These are phyloP conservation scores for Candida sanyiensis DNA, from an alignment of 805 yeast species.

Conservation along the genomic window DNA sequence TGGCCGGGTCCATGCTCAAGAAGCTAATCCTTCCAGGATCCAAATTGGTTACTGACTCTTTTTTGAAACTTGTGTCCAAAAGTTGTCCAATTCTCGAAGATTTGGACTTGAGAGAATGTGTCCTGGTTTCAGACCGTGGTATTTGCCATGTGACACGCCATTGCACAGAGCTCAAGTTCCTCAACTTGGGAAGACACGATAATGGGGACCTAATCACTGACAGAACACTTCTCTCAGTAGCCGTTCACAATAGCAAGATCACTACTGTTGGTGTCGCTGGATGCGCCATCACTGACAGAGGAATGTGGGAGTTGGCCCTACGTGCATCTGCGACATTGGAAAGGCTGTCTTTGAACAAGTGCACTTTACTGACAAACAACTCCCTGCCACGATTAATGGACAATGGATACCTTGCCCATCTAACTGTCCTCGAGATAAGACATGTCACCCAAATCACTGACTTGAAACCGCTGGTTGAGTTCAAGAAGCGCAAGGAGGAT, in stretches of 20 bases:
- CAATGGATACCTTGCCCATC: slow-evolving; percentile 44
- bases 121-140: slow-evolving; percentile 68
- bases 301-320: slow-evolving; percentile 75
- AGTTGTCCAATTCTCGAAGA: slow-evolving; percentile 53
- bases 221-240: slow-evolving; percentile 53
- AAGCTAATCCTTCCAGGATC: slow-evolving; percentile 64
- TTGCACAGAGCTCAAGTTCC: slow-evolving; percentile 50
- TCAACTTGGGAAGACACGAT: slow-evolving; percentile 77
- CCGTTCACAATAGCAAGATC: slow-evolving; percentile 42
- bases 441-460: slow-evolving; percentile 52
- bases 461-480: slow-evolving; percentile 60
- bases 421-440: slow-evolving; percentile 75
- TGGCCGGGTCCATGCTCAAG: slow-evolving; percentile 36
- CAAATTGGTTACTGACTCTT: slow-evolving; percentile 52
- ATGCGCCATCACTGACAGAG: slow-evolving; percentile 68
- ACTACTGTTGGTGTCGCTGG: slow-evolving; percentile 86
- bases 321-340: slow-evolving; percentile 44
- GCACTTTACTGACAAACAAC: slow-evolving; percentile 52
- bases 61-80: slow-evolving; percentile 46
- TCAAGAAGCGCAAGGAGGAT: slow-evolving; percentile 39
- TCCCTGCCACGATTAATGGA: slow-evolving; percentile 46
- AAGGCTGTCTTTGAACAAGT: slow-evolving; percentile 71
- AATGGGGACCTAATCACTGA: slow-evolving; percentile 67
- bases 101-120: slow-evolving; percentile 82
- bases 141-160: slow-evolving; percentile 56